Evolutionary conservation across 1,139 yeast species (phyloP).

Genomic region (Debaryomyces singareniensis): DNA sequence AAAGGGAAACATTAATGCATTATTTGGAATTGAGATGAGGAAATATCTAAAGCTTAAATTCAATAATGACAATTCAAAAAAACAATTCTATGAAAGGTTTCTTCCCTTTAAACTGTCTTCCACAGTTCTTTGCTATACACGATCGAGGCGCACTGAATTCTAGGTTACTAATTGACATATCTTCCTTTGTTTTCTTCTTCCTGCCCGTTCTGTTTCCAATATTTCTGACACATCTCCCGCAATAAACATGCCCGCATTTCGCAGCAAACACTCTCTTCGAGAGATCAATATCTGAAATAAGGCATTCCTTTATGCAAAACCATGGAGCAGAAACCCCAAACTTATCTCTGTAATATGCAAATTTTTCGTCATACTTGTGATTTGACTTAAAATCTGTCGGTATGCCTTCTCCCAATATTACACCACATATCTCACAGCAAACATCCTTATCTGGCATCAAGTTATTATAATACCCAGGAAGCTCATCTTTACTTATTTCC

Average conservation of each 20-base stretch:
- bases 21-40: neutral
- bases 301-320: constrained; percentile 45
- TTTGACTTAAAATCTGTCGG: constrained; percentile 43
- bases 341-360: constrained; percentile 21
- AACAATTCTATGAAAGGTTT: constrained; percentile 33
- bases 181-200: constrained; percentile 9
- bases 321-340: constrained; percentile 55
- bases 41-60: too few relatives aligned
- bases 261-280: constrained; percentile 66
- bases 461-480: constrained; percentile 31
- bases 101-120: constrained; percentile 24
- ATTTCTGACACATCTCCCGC: constrained; percentile 75
- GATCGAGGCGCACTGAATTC: constrained; percentile 39
- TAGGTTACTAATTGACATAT: constrained; percentile 38
- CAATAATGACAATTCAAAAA: too few relatives aligned
- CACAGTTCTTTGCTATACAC: constrained; percentile 42
- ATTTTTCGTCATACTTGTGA: constrained; percentile 18
- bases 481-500: constrained; percentile 16
- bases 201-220: constrained; percentile 37
- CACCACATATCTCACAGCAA: constrained; percentile 68
- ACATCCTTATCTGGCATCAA: constrained; percentile 24
- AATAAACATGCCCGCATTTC: constrained; percentile 78
- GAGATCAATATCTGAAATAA: constrained; percentile 52
- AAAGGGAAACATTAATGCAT: too few relatives aligned
- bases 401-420: constrained; percentile 64